Conservation (phyloP, 768 basidiomycete genomes). For the Candolleomyces efflorescens region DNA sequence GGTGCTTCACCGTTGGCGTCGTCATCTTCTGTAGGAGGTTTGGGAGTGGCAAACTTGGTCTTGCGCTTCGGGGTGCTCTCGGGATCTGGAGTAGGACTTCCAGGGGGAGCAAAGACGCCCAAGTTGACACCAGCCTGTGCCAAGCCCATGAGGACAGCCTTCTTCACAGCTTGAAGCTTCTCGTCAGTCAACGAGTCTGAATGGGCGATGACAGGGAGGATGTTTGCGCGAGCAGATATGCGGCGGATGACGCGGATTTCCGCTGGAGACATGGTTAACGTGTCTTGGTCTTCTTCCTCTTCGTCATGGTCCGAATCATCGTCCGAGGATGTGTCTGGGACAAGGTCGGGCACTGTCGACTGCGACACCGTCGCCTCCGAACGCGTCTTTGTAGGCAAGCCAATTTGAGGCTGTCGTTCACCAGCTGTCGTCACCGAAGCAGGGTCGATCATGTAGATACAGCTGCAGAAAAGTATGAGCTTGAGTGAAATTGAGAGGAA, state of each 20-base stretch:
- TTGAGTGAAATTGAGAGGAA: constrained; percentile 3
- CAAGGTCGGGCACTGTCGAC: constrained; percentile 48
- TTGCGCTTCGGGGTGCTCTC: constrained; percentile 26
- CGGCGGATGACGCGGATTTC: constrained; percentile 79
- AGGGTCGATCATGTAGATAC: constrained; percentile 85
- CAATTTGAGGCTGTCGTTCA: constrained; percentile 45
- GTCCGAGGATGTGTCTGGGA: constrained; percentile 49
- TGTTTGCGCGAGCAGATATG: constrained; percentile 68
- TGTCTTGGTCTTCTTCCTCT: constrained; percentile 44
- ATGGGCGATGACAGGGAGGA: constrained; percentile 77
- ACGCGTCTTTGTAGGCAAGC: constrained; percentile 48
- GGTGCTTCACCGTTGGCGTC: neutral
- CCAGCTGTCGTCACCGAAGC: constrained; percentile 56
- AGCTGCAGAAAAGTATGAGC: constrained; percentile 37
- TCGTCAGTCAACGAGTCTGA: constrained; percentile 84
- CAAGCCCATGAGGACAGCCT: constrained; percentile 66
- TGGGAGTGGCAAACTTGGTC: constrained; percentile 24
- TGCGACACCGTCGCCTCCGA: constrained; percentile 66
- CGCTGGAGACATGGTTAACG: constrained; percentile 66
- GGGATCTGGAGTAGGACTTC: constrained; percentile 18
- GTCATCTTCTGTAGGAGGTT: constrained; percentile 16
- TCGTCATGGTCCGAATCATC: constrained; percentile 36
- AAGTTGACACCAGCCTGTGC: constrained; percentile 65
- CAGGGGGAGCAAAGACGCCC: constrained; percentile 64
- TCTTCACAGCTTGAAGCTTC: constrained; percentile 64